These are phyloP conservation scores for Colletotrichum melonis DNA, from an alignment of 2,329 filamentous ascomycete genomes.

Conservation along the genomic window DNA sequence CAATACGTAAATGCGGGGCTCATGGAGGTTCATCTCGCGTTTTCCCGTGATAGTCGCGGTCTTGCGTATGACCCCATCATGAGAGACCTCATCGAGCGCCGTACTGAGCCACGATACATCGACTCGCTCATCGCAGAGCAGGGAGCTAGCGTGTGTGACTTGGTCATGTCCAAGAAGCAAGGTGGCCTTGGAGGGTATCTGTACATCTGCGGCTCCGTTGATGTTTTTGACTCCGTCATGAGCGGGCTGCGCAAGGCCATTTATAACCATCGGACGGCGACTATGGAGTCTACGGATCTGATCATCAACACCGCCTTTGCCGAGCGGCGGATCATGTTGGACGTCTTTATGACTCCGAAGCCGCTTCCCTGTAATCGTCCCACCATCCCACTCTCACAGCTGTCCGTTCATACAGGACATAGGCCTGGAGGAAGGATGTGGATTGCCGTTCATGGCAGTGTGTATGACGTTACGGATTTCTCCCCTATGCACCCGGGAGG, in stretches of 20 bases:
- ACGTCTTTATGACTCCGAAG: constrained; percentile 68
- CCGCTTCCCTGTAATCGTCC: constrained; percentile 62
- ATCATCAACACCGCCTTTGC: constrained; percentile 65
- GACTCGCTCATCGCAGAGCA: constrained; percentile 63
- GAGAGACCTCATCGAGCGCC: constrained; percentile 59
- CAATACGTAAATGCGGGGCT: constrained; percentile 57
- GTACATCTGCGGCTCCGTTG: constrained; percentile 43
- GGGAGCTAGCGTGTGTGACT: constrained; percentile 60
- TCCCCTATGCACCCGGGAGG: constrained; percentile 64
- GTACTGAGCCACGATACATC: constrained; percentile 62
- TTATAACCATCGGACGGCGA: constrained; percentile 63
- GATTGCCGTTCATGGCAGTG: constrained; percentile 64
- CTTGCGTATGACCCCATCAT: constrained; percentile 55
- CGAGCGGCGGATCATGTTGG: constrained; percentile 66
- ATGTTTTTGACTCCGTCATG: constrained; percentile 65
- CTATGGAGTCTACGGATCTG: constrained; percentile 61
- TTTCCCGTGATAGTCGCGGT: constrained; percentile 61
- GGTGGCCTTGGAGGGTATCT: constrained; percentile 53
- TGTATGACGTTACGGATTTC: constrained; percentile 66
- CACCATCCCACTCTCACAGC: constrained; percentile 60
- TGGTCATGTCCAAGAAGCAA: constrained; percentile 67
- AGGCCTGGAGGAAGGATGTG: constrained; percentile 57
- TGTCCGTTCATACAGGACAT: constrained; percentile 63
- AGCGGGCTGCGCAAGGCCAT: constrained; percentile 66
- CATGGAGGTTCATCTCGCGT: constrained; percentile 64